These are phyloP conservation scores for Prunus davidiana DNA, from an alignment of 306 rosid species.

Conservation along the genomic window DNA sequence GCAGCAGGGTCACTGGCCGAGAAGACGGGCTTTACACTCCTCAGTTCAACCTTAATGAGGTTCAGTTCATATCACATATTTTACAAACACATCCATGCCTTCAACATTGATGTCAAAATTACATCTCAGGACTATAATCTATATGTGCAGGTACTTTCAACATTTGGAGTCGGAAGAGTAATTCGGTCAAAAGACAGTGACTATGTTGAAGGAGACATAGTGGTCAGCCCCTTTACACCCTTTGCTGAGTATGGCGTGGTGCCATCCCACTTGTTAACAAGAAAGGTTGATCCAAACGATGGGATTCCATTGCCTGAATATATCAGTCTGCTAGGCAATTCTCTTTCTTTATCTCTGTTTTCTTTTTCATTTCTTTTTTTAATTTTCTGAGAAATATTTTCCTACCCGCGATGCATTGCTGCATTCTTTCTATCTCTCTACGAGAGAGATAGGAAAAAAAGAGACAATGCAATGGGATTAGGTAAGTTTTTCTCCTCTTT, in stretches of 20 bases:
- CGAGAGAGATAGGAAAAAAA: too few relatives aligned
- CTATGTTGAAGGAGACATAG: constrained; percentile 39
- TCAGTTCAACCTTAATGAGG: constrained; percentile 40
- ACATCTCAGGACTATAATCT: neutral
- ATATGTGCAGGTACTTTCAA: constrained; percentile 33
- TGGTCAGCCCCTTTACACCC: constrained; percentile 26
- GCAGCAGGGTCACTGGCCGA: constrained; percentile 42
- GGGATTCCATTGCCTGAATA: constrained; percentile 50
- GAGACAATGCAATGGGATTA: too few relatives aligned
- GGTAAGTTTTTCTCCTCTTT: too few relatives aligned
- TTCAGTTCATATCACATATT: neutral
- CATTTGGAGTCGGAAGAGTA: constrained; percentile 40
- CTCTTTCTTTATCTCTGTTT: neutral
- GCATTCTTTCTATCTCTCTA: too few relatives aligned
- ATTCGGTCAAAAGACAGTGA: constrained; percentile 34
- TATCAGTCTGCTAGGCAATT: constrained; percentile 41
- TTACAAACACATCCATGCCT: neutral
- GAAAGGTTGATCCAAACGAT: constrained; percentile 33
- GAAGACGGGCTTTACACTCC: constrained; percentile 37
- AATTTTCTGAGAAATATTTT: too few relatives aligned
- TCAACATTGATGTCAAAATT: neutral
- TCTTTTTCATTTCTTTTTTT: too few relatives aligned
- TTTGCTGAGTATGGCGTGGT: constrained; percentile 38
- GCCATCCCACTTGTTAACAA: constrained; percentile 13
- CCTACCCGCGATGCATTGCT: too few relatives aligned